Evolutionary conservation across 177 flowering plant genomes (phyloP), one percentile per base, ranked within the genome.

Genomic region (Vitis hybrid): DNA sequence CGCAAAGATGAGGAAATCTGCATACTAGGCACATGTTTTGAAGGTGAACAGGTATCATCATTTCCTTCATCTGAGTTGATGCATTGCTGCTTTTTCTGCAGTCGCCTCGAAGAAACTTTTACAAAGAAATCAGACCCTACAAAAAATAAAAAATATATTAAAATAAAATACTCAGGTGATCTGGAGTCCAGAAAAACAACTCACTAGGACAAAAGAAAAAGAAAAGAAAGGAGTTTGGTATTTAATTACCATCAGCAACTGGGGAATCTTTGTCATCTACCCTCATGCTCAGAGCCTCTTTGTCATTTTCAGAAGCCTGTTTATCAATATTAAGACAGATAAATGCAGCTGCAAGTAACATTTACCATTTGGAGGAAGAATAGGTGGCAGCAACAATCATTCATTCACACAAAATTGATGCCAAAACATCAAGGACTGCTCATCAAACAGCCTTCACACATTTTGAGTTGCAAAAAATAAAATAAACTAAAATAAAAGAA

Each of bases 41-140:
- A 70, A 58, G 74, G 71, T n/a, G 73, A 71, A 49, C 61, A 54
- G 15, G 20, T 21, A 35, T 54, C 50, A 59, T 66, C 61, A 54
- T 27, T 51, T 30, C 60, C 76, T 46, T 67, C 82, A 49, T 59
- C 77, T 58, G 67, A 78, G 65, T 65, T 70, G 17, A 57, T 48
- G 32, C 18, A 17, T 14, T 11, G 60, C 69, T 67, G 71, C 52
- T 74, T 71, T 59, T 72, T 74, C 63, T 76, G 74, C 9, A 59
- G 64, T 53, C 54, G 71, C 64, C 55, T 80, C 59, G 78, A 81
- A 9, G 85, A 79, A 58, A 54, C 76, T 70, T 81, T 85, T 4
- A 78, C 27, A 69, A 79, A 79, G 75, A 83, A 81, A 81, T 72
- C 78, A 61, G 74, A 70, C 63, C 76, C 82, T 78, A 60, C 70